Evolutionary conservation across 1,139 yeast species (phyloP).

Genomic region (Taphrina betulina): DNA sequence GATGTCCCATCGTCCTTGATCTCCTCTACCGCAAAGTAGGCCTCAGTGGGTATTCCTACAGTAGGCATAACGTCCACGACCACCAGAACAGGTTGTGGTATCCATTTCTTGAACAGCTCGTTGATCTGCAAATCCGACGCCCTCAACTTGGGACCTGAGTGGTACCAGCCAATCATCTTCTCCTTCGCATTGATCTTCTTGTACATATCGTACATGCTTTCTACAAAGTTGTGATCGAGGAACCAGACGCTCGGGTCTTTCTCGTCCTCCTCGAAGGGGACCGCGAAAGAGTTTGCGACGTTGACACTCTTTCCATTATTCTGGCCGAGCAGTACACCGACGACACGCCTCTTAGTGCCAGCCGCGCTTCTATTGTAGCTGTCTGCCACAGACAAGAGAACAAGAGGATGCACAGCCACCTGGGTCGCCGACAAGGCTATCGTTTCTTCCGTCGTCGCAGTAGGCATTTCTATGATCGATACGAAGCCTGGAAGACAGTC

Average conservation of each 20-base stretch:
- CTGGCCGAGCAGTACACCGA: conserved; percentile 92
- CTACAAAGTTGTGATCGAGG: conserved; percentile 92
- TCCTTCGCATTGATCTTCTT: conserved; percentile 96
- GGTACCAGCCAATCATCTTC: conserved; percentile 96
- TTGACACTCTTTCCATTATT: conserved; percentile 48
- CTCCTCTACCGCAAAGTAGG: conserved; percentile 91
- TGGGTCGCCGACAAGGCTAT: conserved; percentile 50
- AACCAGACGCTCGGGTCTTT: conserved; percentile 95
- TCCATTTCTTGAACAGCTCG: conserved; percentile 81
- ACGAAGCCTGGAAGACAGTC: no score
- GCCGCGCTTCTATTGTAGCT: conserved; percentile 85
- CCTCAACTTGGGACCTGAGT: conserved; percentile 89
- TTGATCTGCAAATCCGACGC: conserved; percentile 88
- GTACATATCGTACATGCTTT: conserved; percentile 96
- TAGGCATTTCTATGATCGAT: conserved; percentile 37
- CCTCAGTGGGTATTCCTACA: conserved; percentile 89
- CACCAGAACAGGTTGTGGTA: conserved; percentile 76
- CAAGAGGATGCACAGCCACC: conserved; percentile 94
- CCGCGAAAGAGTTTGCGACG: conserved; percentile 55
- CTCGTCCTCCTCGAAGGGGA: conserved; percentile 97
- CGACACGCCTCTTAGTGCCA: conserved; percentile 73
- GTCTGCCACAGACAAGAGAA: conserved; percentile 88
- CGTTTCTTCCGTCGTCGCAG: conserved; percentile 38
- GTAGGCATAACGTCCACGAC: conserved; percentile 90
- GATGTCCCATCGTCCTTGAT: conserved; percentile 92